phyloP scores from a whole-genome alignment of 768 basidiomycete genomes.

The Naganishia antarctica region DNA sequence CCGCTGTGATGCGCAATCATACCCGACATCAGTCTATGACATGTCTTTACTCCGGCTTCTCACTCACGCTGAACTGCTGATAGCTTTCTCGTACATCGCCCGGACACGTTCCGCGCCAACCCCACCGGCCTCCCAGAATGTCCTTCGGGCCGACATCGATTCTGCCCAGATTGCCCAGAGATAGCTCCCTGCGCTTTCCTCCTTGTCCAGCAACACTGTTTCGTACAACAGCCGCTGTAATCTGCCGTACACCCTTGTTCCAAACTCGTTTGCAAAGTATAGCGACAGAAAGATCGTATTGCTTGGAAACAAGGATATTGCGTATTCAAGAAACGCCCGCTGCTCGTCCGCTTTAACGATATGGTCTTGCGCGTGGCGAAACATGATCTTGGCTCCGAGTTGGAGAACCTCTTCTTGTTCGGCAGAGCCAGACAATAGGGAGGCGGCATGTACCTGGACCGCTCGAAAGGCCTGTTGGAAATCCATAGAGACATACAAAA shows the following conservation, averaged over 20 bases:
- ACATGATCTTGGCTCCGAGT: conserved; percentile 41
- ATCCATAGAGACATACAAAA: conserved; percentile 10
- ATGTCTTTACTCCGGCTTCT: too few species aligned
- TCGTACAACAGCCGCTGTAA: conserved; percentile 46
- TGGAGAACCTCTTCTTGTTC: conserved; percentile 46
- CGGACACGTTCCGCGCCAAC: conserved; percentile 44
- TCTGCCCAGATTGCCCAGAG: conserved; percentile 47
- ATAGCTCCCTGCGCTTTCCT: conserved; percentile 34
- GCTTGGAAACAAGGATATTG: conserved; percentile 46
- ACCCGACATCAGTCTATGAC: too few species aligned
- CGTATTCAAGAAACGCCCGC: conserved; percentile 45
- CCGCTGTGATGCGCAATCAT: conserved; percentile 33
- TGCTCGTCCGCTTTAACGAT: conserved; percentile 38
- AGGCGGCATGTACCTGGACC: conserved; percentile 33
- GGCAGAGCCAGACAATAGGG: conserved; percentile 29
- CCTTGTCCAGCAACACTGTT: conserved; percentile 21
- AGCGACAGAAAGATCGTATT: conserved; percentile 49
- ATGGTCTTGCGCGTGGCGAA: conserved; percentile 34
- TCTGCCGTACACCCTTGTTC: conserved; percentile 47
- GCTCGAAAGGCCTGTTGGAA: conserved; percentile 36
- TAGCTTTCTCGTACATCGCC: conserved; percentile 43
- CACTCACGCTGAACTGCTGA: conserved; percentile 40
- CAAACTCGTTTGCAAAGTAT: conserved; percentile 46
- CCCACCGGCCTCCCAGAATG: conserved; percentile 40
- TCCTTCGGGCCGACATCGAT: conserved; percentile 30